Base-by-base conservation (phyloP, 2,329 filamentous ascomycete species). In the Pseudogymnoascus sp. region DNA sequence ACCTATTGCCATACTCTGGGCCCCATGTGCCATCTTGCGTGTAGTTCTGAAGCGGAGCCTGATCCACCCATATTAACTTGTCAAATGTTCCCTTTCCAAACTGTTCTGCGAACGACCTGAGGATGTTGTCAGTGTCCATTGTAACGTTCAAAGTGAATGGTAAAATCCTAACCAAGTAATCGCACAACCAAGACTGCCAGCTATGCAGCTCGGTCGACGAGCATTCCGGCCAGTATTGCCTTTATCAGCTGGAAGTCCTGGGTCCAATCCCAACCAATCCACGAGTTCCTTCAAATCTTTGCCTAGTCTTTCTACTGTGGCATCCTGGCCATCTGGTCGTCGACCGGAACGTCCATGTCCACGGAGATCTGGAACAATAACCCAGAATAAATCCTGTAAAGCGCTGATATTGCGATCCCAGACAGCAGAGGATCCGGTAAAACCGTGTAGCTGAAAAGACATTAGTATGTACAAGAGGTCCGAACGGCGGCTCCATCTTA, bases 11-110 rank as follows among this genome's bases (percentile, higher is more conserved):
- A 59, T 64, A 67, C 0, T 60, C 58, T 2, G 62, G 59, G 13
- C 66, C 65, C 69, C 69, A 71, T 10, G 39, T 57, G 13, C 64
- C 66, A 19, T 66, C 63, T 5, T 65, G 61, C 5, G 65, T 63
- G 13, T 38, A 61, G 60, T 71, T 67, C 39, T 71, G 69, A 2
- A 71, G 63, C 0, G 69, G 69, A 2, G 66, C 65, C 60, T 71
- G 69, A 59, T 71, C 69, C 13, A 71, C 64, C 48, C 69, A 70
- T 7, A 71, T 61, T 45, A 65, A 64, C 58, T 69, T 65, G 3
- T 65, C 63, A 60, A 71, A 70, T 2, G 63, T 61, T 0, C 38
- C 0, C 1, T 68, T 67, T 33, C 65, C 65, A 57, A 71, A 71
- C n/a, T 71, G 65, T 21, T 67, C 65, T 2, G 66, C 66, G 48